Conservation (phyloP, 1,284 basidiomycete genomes). For the Ustilago loliicola region DNA sequence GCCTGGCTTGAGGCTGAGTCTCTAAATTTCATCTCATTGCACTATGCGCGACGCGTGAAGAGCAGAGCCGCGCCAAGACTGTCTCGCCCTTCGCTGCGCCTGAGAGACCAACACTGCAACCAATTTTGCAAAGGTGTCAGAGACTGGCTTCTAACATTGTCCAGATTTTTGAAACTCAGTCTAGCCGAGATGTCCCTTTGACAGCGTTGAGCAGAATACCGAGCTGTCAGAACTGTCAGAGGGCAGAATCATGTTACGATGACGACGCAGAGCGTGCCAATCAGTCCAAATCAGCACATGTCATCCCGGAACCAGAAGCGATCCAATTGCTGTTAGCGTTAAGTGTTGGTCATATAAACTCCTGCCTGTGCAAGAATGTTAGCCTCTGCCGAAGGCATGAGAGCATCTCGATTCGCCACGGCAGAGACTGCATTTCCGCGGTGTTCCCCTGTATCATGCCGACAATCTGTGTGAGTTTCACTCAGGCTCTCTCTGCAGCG, state of each 20-base stretch:
- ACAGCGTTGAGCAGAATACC: too few relatives aligned
- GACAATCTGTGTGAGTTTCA: background rate
- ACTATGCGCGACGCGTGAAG: slow-evolving; percentile 55
- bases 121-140: too few relatives aligned
- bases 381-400: background rate
- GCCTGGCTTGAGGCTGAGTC: slow-evolving; percentile 14
- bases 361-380: too few relatives aligned
- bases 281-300: background rate
- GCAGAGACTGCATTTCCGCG: background rate
- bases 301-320: background rate
- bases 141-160: slow-evolving; percentile 4
- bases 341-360: too few relatives aligned
- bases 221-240: too few relatives aligned
- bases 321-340: background rate
- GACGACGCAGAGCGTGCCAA: slow-evolving; percentile 3
- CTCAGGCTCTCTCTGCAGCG: background rate
- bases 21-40: slow-evolving; percentile 6
- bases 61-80: background rate
- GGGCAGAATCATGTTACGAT: slow-evolving; percentile 12
- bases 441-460: background rate
- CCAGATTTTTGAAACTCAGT: slow-evolving; percentile 3
- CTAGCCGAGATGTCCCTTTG: slow-evolving; percentile 18
- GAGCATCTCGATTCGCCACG: background rate
- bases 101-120: slow-evolving; percentile 38
- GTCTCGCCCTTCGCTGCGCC: too few relatives aligned